These are phyloP conservation scores for Calocybe gambosa DNA, from an alignment of 1,284 basidiomycete species.

Conservation along the genomic window DNA sequence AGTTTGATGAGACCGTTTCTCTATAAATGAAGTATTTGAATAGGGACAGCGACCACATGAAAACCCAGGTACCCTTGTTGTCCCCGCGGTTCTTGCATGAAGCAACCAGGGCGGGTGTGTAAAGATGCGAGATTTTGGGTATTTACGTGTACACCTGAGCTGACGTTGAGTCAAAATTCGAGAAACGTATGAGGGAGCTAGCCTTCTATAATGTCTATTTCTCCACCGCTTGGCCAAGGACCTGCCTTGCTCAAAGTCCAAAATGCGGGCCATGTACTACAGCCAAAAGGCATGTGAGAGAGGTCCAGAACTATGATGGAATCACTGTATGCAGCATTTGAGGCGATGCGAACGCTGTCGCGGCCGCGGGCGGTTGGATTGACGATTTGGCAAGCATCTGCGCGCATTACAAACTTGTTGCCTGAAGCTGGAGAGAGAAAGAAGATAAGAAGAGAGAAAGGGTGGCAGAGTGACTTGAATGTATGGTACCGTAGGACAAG, in stretches of 20 bases:
- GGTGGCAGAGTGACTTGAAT: neutral
- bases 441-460: neutral
- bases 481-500: constrained; percentile 33
- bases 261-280: constrained; percentile 60
- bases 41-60: constrained; percentile 11
- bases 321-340: constrained; percentile 36
- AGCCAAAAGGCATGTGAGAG: constrained; percentile 50
- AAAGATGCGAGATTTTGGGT: constrained; percentile 43
- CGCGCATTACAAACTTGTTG: constrained; percentile 46
- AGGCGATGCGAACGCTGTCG: constrained; percentile 45
- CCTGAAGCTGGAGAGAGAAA: constrained; percentile 23
- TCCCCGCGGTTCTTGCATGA: constrained; percentile 29
- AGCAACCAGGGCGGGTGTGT: constrained; percentile 46
- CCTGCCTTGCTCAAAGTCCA: constrained; percentile 51
- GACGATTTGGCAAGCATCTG: constrained; percentile 35
- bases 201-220: constrained; percentile 49
- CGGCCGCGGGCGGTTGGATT: constrained; percentile 34
- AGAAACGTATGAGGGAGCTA: neutral
- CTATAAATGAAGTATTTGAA: constrained; percentile 20
- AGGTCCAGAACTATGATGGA: constrained; percentile 44
- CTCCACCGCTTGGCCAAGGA: constrained; percentile 50
- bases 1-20: constrained; percentile 33
- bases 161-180: neutral
- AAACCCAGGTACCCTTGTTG: constrained; percentile 39
- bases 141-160: constrained; percentile 39